These are phyloP conservation scores for Puccinia triticina DNA, from an alignment of 1,284 basidiomycete species.

Conservation along the genomic window DNA sequence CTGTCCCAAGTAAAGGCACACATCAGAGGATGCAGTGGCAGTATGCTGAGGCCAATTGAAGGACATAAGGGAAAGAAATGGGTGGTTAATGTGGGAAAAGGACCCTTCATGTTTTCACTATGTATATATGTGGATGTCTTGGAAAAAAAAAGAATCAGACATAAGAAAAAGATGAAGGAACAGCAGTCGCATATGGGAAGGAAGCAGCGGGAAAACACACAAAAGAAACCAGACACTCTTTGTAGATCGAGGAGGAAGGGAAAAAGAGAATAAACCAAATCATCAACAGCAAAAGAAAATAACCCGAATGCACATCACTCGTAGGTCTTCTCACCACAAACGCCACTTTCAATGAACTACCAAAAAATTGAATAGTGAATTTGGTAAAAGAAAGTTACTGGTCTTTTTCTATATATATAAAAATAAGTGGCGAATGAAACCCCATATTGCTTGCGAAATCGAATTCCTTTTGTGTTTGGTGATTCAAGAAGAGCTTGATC, in stretches of 20 bases:
- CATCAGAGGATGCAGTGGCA: no score
- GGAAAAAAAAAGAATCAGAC: not conserved
- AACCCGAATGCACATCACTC: constrained; percentile 31
- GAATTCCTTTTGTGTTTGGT: constrained; percentile 21
- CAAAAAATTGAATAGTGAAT: constrained; percentile 11
- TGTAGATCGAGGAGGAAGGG: not conserved
- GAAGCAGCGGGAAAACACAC: constrained; percentile 25
- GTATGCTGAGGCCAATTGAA: no score
- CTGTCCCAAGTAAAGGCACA: no score
- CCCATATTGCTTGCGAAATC: constrained; percentile 37
- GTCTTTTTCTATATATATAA: constrained; percentile 16
- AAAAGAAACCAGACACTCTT: constrained; percentile 28
- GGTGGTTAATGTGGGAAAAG: not conserved
- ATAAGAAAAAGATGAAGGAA: not conserved
- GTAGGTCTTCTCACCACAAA: constrained; percentile 36
- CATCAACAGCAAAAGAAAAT: constrained; percentile 11
- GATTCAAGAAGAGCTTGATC: not conserved
- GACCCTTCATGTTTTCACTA: constrained; percentile 22
- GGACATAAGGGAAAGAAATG: no score
- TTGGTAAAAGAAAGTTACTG: constrained; percentile 34
- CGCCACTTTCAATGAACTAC: constrained; percentile 34
- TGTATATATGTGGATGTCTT: not conserved
- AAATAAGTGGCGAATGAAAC: constrained; percentile 45
- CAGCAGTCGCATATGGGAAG: constrained; percentile 2
- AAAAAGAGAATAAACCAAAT: constrained; percentile 7